Percentiles rank a stretch among this genome's conserved stretches.
phyloP scores from a whole-genome alignment of 805 yeast genomes.

The Starmerella floris region DNA sequence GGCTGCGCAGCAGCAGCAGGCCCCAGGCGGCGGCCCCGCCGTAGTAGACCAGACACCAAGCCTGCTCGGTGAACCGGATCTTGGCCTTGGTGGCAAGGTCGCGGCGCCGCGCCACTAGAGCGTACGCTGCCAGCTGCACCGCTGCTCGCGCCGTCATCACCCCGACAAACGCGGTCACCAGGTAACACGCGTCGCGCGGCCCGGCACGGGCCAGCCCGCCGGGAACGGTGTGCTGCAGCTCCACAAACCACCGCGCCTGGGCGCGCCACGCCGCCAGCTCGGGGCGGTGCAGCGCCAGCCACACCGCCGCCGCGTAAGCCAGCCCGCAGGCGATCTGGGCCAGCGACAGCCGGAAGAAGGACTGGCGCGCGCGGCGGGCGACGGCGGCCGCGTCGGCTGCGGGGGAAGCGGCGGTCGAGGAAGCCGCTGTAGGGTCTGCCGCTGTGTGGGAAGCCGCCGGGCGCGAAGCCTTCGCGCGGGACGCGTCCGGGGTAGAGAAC shows the following conservation, averaged over 20 bases:
- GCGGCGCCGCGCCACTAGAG: conserved; percentile 3
- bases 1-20: conserved; percentile 39
- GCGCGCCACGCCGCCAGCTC: background rate
- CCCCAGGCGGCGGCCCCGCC: conserved; percentile 44
- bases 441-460: too few species aligned
- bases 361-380: background rate
- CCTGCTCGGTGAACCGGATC: conserved; percentile 72
- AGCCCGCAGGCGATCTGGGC: conserved; percentile 6
- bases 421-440: too few species aligned
- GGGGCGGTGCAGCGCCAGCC: background rate
- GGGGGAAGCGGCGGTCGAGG: background rate
- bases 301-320: conserved; percentile 1
- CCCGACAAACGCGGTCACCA: conserved; percentile 10
- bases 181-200: conserved; percentile 11
- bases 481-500: too few species aligned
- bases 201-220: conserved; percentile 17
- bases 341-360: conserved; percentile 2
- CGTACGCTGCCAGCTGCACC: conserved; percentile 8
- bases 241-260: conserved; percentile 5
- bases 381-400: background rate
- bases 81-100: conserved; percentile 33
- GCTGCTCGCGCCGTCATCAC: conserved; percentile 16
- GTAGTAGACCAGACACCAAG: conserved; percentile 61
- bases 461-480: too few species aligned
- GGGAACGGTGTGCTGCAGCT: conserved; percentile 11